Base-by-base conservation (phyloP, 1,284 basidiomycete species). In the Ganoderma sinense region DNA sequence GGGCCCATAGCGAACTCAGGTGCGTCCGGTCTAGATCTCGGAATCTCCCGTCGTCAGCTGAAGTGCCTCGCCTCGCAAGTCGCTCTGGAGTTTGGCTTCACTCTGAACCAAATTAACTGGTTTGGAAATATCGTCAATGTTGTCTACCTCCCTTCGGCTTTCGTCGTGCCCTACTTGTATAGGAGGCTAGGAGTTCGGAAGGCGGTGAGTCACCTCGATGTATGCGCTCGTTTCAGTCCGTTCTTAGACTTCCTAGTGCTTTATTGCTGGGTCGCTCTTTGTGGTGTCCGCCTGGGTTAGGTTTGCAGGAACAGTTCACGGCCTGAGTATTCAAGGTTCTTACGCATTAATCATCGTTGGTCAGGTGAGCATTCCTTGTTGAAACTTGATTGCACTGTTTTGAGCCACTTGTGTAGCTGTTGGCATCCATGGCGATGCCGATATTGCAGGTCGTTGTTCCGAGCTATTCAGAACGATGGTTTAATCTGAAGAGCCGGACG, bases 381-480 rank as follows among this genome's bases (percentile, higher is more conserved):
- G 26, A 31, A 1, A 13, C 33, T 51, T 29, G 53, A n/a, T n/a
- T n/a, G n/a, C n/a, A n/a, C n/a, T 40, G 39, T 53, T 10, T 41
- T 61, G 59, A 61, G 23, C 23, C 14, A 10, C 13, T 39, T 26
- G 7, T 26, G 7, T 65, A 91, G 89, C 73, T 89, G 29, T 83
- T 92, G 65, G 80, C 84, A 6, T 83, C 85, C 3, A 79, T 89
- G 65, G 82, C 87, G 0, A 91, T 93, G 75, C 88, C 92, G 1
- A 82, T 90, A 31, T 94, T 89, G 76, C 92, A 93, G 79, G 86
- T 94, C 26, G 80, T 94, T 5, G 85, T 85, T 1, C 86, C 87
- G 2, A 90, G 87, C 67, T 95, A 91, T 78, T 94, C 93, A 0
- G 91, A 95, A 76, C 84, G 84, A 39, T 95, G 94, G 94, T 95